Conservation (phyloP, 257 asterid genomes). For the Coffea eugenioides region DNA sequence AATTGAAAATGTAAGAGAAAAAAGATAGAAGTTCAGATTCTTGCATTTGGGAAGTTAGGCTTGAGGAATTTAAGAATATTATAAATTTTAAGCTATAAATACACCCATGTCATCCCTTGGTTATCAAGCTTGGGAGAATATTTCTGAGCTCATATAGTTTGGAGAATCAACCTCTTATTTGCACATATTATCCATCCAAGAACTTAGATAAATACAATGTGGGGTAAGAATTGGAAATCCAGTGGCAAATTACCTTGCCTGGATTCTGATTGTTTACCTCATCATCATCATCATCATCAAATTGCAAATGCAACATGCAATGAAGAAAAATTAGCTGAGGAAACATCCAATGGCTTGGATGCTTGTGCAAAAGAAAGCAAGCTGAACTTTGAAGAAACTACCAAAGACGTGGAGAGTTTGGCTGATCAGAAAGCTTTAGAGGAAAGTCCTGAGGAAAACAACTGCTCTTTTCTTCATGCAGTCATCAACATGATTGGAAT, state of each 20-base stretch:
- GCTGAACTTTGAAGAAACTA: not conserved
- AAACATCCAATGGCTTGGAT: not conserved
- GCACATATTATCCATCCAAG: not conserved
- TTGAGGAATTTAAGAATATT: not conserved
- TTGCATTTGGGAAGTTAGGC: not conserved
- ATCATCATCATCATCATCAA: conserved; percentile 19
- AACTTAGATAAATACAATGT: conserved; percentile 19
- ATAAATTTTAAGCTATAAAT: conserved; percentile 4
- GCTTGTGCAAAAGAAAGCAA: conserved; percentile 13
- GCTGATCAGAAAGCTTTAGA: conserved; percentile 18
- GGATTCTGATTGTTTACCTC: conserved; percentile 25
- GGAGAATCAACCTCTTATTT: not conserved
- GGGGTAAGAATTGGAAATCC: conserved; percentile 28
- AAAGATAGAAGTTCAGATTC: not conserved
- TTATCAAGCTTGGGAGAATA: not conserved
- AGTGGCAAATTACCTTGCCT: conserved; percentile 18
- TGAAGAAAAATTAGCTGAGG: conserved; percentile 3
- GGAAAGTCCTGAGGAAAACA: conserved; percentile 16
- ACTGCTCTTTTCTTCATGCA: conserved; percentile 56
- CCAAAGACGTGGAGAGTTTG: conserved; percentile 43
- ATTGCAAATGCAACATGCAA: conserved; percentile 14
- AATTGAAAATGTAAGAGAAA: not conserved
- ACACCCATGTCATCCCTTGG: not conserved
- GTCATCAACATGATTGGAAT: conserved; percentile 77
- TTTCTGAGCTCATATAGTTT: not conserved